A percentile compares a stretch with the other conserved stretches of the same genome.
Evolutionary conservation across 2,329 filamentous ascomycete genomes (phyloP).

Genomic region (Dryadomyces quercus-mongolicae): DNA sequence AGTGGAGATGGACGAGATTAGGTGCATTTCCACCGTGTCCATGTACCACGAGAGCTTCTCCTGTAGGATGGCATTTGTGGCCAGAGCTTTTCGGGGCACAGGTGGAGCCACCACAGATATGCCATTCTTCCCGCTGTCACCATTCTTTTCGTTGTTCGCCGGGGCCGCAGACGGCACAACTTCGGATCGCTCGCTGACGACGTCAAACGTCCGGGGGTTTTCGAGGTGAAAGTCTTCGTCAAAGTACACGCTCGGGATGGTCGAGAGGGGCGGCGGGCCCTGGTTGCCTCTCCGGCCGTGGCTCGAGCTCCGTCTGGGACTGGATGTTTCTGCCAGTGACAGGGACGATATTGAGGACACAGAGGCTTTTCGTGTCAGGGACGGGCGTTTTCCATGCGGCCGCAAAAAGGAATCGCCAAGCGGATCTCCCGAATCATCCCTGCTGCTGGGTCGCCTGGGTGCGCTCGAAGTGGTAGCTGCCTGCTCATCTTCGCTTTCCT

Average conservation of each 20-base stretch:
- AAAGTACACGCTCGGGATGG: conserved; percentile 87
- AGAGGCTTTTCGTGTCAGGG: conserved; percentile 28
- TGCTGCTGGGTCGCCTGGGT: conserved; percentile 28
- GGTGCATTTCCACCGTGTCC: conserved; percentile 95
- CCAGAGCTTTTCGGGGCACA: conserved; percentile 70
- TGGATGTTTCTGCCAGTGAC: conserved; percentile 24
- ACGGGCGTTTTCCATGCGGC: conserved; percentile 28
- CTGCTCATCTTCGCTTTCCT: conserved; percentile 58
- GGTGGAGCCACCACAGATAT: conserved; percentile 30
- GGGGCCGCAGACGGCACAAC: conserved; percentile 61
- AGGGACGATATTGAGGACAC: conserved; percentile 28
- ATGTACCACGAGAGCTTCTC: conserved; percentile 99
- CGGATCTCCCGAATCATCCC: conserved; percentile 29
- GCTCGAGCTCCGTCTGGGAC: conserved; percentile 31
- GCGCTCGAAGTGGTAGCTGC: conserved; percentile 30
- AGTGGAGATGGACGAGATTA: conserved; percentile 91
- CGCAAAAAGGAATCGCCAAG: conserved; percentile 33
- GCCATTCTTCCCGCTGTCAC: conserved; percentile 13
- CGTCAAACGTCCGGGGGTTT: conserved; percentile 90
- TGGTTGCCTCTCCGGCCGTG: conserved; percentile 49
- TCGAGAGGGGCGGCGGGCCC: conserved; percentile 75
- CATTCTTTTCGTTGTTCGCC: conserved; percentile 33
- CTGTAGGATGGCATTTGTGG: conserved; percentile 92
- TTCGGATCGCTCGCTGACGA: conserved; percentile 91
- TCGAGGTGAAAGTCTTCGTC: conserved; percentile 92